Base-by-base conservation (phyloP, 2,329 filamentous ascomycete species). In the Aspergillus viridinutans region DNA sequence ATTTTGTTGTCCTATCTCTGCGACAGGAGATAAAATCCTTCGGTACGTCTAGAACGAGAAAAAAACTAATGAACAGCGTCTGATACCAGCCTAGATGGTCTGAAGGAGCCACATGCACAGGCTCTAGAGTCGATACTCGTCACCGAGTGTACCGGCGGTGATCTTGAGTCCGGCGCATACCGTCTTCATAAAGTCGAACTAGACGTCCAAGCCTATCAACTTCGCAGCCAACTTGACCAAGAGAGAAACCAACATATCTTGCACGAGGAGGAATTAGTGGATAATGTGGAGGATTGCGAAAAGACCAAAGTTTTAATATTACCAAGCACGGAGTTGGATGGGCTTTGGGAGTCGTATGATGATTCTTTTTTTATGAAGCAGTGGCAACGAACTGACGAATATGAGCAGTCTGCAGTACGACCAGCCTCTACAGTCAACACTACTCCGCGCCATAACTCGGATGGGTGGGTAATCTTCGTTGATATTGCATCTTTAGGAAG, bases 281-380 rank as follows among this genome's bases (percentile, higher is more conserved):
- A 64, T 5, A 57, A 50, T 25, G 52, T 35, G 1, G 71, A 71
- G 2, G 66, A 69, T 26, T 64, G 67, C 3, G 57, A 68, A 8
- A 71, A 73, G 53, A 67, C 73, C 7, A 72, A 67, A 7, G 59
- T 75, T 8, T 53, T 74, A 1, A 35, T 57, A 1, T 62, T 80
- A 43, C 78, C 78, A 1, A 74, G 67, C 57, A 66, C 66, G n/a
- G 64, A 67, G 4, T 61, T 80, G 17, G 71, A 74, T 52, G 74
- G 75, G 12, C 63, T 76, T 8, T 80, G 78, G 78, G 73, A 78
- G 57, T 76, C 77, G 59, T 75, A 70, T 17, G 71, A 21, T 17
- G 32, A 17, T 42, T n/a, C 26, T 48, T 9, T 50, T 32, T 10
- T 17, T n/a, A 21, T 29, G 21, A 12, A 20, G 28, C 10, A 2